A percentile compares a stretch with the other conserved stretches of the same genome.
Conservation (phyloP, 345 rosid genomes). For the Rhodamnia argentea region DNA sequence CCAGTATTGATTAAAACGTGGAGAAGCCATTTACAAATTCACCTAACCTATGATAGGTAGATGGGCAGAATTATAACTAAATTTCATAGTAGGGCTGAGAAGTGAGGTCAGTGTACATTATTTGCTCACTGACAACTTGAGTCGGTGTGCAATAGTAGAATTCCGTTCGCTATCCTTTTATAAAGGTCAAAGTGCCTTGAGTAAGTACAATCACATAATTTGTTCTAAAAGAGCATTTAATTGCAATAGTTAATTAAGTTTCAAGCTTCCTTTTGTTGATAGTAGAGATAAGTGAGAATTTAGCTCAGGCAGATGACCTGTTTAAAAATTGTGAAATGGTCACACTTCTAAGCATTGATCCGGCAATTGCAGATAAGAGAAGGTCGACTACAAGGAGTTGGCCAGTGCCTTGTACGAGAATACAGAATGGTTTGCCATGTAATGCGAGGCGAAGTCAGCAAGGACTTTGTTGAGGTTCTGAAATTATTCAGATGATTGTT, state of each 20-base stretch:
- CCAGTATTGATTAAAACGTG: background rate
- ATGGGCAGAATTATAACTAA: background rate
- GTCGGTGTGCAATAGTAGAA: background rate
- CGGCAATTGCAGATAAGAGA: conserved; percentile 55
- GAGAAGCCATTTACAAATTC: background rate
- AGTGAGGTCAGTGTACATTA: background rate
- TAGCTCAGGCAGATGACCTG: background rate
- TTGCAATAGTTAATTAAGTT: background rate
- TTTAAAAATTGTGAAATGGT: background rate
- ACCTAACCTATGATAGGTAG: background rate
- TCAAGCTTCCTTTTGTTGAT: background rate
- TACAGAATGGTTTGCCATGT: conserved; percentile 84
- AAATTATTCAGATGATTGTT: background rate
- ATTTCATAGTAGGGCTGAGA: background rate
- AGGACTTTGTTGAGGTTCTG: conserved; percentile 77
- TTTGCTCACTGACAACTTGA: background rate
- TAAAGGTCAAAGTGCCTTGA: background rate
- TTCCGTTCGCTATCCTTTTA: background rate
- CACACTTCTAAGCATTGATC: background rate
- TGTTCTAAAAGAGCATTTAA: background rate
- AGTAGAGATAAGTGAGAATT: background rate
- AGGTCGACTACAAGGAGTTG: conserved; percentile 80
- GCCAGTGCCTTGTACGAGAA: conserved; percentile 73
- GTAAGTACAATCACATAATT: background rate
- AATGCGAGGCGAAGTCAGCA: conserved; percentile 71